Evolutionary conservation across 176 grass and related monocot genomes (phyloP), one percentile per base, ranked within the genome.

Genomic region (Typha latifolia): DNA sequence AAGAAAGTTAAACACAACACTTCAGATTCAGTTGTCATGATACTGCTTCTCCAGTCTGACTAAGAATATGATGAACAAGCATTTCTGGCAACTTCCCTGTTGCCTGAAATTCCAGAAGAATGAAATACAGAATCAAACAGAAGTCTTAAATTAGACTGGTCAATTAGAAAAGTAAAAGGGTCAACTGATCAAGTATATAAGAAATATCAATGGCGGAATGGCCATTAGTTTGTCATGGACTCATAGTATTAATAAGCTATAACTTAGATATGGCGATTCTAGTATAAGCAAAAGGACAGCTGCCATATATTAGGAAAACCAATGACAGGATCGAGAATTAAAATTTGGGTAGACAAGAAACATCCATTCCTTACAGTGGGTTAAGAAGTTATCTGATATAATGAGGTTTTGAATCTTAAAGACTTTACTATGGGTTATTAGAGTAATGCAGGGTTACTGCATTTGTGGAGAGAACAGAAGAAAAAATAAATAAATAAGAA

Each of bases 51-150:
- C 48, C 48, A n/a, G 77, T 82, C 49, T 73, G 77, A 77, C 62
- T 61, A 24, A 84, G 67, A 78, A 91, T 74, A 48, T 97, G 82
- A 73, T 67, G 64, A 74, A 97, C 67, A 56, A 97, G 88, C 70
- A 78, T 82, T 61, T 91, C 75, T 7, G 88, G 75, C 57, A 97
- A 74, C 51, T 74, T 89, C 51, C 77, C 72, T 63, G 88, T 84
- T 75, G 83, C 88, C 93, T 97, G 88, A 52, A 91, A 73, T 32
- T 72, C 69, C 6, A 27, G 3, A 49, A 69, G 69, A 69, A 71
- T 51, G 19, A 66, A 59, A 69, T 31, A n/a, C 24, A 62, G 71
- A 57, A 56, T 74, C 37, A 37, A 18, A 24, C 12, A 34, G 55
- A 48, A 13, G 52, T 18, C 49, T 59, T 63, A 34, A 66, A 53